phyloP scores from a whole-genome alignment of 139 green algal species.

The Choricystis sp. region DNA sequence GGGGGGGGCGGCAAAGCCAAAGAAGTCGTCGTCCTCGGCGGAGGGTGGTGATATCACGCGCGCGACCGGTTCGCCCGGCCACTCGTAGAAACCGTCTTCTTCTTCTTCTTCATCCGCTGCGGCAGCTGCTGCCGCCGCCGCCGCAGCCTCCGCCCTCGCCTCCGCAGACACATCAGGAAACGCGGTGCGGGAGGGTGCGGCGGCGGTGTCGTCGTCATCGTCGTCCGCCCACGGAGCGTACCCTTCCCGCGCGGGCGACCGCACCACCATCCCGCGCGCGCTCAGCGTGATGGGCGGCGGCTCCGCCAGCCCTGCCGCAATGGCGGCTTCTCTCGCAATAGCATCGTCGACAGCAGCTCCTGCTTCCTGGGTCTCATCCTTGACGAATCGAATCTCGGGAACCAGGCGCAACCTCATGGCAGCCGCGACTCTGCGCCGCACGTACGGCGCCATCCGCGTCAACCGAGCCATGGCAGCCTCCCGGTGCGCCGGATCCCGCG shows the following conservation, averaged over 20 bases:
- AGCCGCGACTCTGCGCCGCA: neutral
- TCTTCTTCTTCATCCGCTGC: neutral
- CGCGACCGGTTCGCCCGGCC: no score
- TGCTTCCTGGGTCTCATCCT: constrained; percentile 62
- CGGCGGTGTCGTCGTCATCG: neutral
- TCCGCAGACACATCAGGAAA: neutral
- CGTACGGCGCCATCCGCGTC: constrained; percentile 43
- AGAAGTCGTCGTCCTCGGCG: neutral
- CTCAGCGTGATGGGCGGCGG: constrained; percentile 19
- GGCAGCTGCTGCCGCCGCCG: no score
- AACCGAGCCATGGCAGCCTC: constrained; percentile 54
- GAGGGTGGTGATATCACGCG: no score
- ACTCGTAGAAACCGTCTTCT: neutral
- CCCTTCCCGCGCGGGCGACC: neutral
- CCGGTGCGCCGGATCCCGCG: constrained; percentile 41
- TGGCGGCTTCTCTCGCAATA: constrained; percentile 6
- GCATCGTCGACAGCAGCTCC: constrained; percentile 29
- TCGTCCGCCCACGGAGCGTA: neutral
- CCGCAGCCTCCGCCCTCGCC: neutral
- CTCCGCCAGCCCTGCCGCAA: constrained; percentile 11
- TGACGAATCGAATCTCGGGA: constrained; percentile 76
- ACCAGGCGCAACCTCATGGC: constrained; percentile 48
- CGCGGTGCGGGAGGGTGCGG: no score
- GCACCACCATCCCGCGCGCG: no score
- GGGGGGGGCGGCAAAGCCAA: neutral